phyloP scores from a whole-genome alignment of 2,329 filamentous ascomycete species.

The Rosellinia necatrix region DNA sequence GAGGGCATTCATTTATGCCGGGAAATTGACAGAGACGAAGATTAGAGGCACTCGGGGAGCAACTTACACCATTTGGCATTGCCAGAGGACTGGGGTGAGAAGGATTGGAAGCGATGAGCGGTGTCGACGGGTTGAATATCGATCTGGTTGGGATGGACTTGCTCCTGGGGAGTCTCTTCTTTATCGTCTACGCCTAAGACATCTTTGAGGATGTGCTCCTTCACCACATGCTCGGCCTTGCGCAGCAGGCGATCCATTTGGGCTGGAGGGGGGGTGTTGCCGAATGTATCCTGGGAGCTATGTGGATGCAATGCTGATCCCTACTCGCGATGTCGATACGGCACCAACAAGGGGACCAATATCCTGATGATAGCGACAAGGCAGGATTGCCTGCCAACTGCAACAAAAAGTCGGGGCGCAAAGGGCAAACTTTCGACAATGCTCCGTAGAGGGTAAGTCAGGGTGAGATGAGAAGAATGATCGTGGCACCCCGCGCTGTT shows the following conservation, averaged over 20 bases:
- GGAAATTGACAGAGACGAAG: not conserved
- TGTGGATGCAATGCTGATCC: not conserved
- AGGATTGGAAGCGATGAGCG: slow-evolving; percentile 65
- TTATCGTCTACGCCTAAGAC: slow-evolving; percentile 46
- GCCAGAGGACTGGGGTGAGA: slow-evolving; percentile 73
- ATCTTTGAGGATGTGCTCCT: slow-evolving; percentile 39
- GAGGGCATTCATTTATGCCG: not conserved
- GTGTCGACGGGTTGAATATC: slow-evolving; percentile 44
- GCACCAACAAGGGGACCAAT: not conserved
- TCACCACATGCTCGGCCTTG: slow-evolving; percentile 48
- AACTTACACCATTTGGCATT: slow-evolving; percentile 75
- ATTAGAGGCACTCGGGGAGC: not conserved
- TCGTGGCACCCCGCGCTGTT: slow-evolving; percentile 1
- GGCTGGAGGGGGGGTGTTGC: not conserved
- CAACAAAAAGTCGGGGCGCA: not conserved
- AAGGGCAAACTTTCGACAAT: not conserved
- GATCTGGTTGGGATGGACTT: slow-evolving; percentile 8
- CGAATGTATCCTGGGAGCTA: not conserved
- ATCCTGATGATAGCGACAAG: not conserved
- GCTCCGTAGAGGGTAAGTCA: too few species aligned
- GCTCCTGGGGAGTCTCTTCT: slow-evolving; percentile 12
- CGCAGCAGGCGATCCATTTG: slow-evolving; percentile 49
- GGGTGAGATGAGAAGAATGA: too few species aligned
- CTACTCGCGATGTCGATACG: not conserved
- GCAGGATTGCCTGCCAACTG: not conserved